These are phyloP conservation scores for Boletus huronensis DNA, from an alignment of 768 basidiomycete species.

Conservation along the genomic window DNA sequence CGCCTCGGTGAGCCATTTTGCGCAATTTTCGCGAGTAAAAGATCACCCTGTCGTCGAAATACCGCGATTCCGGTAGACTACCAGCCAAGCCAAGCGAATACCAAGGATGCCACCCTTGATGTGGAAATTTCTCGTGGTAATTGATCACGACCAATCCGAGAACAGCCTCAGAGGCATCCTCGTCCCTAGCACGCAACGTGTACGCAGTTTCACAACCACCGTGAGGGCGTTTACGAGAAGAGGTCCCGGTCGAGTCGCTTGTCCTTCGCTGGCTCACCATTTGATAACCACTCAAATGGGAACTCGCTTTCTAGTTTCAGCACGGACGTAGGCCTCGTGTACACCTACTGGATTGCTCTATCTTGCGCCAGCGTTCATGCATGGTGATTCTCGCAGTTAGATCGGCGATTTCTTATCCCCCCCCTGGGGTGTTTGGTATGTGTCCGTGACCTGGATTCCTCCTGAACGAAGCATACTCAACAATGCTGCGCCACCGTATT, in stretches of 20 bases:
- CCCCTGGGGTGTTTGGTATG: neutral
- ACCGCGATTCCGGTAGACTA: constrained; percentile 5
- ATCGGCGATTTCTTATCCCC: neutral
- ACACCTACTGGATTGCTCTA: neutral
- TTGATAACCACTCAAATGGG: neutral
- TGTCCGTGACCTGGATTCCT: neutral
- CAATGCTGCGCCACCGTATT: neutral
- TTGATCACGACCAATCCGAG: neutral
- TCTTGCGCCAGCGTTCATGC: neutral
- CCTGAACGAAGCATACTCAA: neutral
- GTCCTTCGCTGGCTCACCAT: neutral
- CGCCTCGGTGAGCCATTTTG: constrained; percentile 2
- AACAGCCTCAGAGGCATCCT: neutral
- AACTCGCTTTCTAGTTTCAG: neutral
- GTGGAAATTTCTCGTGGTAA: neutral
- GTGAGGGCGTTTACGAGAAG: neutral
- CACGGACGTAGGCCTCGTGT: neutral
- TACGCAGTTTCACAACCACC: neutral
- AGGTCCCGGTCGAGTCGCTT: neutral
- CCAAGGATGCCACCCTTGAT: neutral
- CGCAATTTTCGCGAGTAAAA: constrained; percentile 1
- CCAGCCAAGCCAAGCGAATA: too few relatives aligned
- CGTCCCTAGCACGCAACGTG: neutral
- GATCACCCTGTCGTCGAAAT: neutral
- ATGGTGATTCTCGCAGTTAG: constrained; percentile 1